phyloP scores from a whole-genome alignment of 768 basidiomycete species.

The Amylocystis lapponica region DNA sequence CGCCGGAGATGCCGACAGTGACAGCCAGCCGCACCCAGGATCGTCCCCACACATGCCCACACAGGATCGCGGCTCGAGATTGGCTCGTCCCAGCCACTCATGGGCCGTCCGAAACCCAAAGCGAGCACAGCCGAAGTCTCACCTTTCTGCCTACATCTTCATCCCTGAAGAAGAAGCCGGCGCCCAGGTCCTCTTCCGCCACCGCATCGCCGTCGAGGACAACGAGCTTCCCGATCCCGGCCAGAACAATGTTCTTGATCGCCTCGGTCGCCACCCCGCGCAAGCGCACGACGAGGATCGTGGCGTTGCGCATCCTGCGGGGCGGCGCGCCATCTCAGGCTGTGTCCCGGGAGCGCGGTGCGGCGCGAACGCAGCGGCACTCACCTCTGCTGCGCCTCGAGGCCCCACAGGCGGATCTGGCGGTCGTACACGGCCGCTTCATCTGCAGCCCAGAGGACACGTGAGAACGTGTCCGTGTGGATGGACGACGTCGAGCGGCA shows the following conservation, averaged over 20 bases:
- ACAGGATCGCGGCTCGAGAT: not conserved
- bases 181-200: constrained; percentile 79
- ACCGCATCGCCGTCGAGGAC: constrained; percentile 78
- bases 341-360: too few relatives aligned
- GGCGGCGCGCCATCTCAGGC: not conserved
- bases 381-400: constrained; percentile 94
- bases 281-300: constrained; percentile 76
- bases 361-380: constrained; percentile 9
- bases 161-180: constrained; percentile 91
- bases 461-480: not conserved
- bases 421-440: constrained; percentile 91
- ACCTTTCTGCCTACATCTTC: constrained; percentile 91
- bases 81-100: not conserved
- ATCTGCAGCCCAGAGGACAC: constrained; percentile 32
- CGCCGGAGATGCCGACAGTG: not conserved
- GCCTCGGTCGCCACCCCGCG: constrained; percentile 86
- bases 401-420: constrained; percentile 96
- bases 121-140: constrained; percentile 6
- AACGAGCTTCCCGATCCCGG: constrained; percentile 88
- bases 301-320: constrained; percentile 86
- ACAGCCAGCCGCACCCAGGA: not conserved
- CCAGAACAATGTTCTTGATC: constrained; percentile 96
- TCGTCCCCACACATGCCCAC: not conserved
- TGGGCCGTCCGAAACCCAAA: not conserved
- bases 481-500: not conserved